Base-by-base conservation (phyloP, 176 grass and related monocot species). In the Echinochloa phyllopogon region DNA sequence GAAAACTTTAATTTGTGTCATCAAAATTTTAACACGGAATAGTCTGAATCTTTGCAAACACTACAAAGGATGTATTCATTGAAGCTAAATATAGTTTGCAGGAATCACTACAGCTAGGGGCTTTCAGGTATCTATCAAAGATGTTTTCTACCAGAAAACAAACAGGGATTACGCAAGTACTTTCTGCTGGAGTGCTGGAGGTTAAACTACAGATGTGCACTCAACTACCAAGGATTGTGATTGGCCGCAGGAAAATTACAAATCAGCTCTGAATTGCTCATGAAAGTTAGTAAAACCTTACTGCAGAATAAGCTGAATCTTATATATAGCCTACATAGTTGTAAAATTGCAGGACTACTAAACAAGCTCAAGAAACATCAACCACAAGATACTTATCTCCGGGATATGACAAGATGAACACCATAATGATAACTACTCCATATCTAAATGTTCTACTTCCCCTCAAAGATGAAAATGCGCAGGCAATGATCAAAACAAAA, bases 251-350 rank as follows among this genome's bases (percentile, higher is more conserved):
- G 29, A 33, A 33, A 33, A 33, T 33, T 33, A 33, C 29, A 33
- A 33, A 33, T 33, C 29, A 33, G 29, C 29, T 33, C 29, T 2
- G 29, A 33, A 33, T 33, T 33, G 29, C 29, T 33, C 29, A 33
- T 33, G 29, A 33, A 33, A 33, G 29, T 33, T 64, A 64, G 56
- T 51, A 3, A 80, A 85, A 27, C 2, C 37, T 20, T 50, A 81
- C 10, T 72, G 56, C 74, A 78, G 55, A 77, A 58, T n/a, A 87
- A 14, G 69, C 3, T 65, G 44, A 50, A 51, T 17, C 33, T 21
- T 65, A 4, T 15, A 10, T 53, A 41, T 80, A 21, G 1, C 44
- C 8, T 33, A n/a, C 10, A 27, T 9, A 48, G 63, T 25, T 57
- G 20, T 49, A 50, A 69, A 76, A 53, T 0, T 63, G 9, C 20